Evolutionary conservation across 495 filamentous ascomycete genomes (phyloP).

Genomic region (Penicillium steckii): DNA sequence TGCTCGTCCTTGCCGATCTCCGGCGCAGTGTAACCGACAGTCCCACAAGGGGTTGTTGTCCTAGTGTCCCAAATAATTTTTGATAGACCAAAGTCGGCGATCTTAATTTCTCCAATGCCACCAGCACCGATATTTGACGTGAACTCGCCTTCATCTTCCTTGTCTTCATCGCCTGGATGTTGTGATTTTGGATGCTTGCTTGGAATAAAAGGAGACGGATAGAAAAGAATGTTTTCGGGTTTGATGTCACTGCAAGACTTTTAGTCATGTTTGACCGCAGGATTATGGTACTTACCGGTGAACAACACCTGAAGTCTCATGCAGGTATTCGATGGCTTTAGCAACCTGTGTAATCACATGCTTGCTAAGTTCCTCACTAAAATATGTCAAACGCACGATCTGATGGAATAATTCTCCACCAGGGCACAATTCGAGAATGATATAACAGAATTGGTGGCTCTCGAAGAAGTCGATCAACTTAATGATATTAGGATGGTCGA

Average conservation of each 20-base stretch:
- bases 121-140: slow-evolving; percentile 67
- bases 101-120: slow-evolving; percentile 78
- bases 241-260: slow-evolving; percentile 78
- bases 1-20: slow-evolving; percentile 92
- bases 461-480: slow-evolving; percentile 88
- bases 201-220: slow-evolving; percentile 75
- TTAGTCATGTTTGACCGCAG: background rate
- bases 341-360: slow-evolving; percentile 93
- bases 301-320: slow-evolving; percentile 88
- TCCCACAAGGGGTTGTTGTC: slow-evolving; percentile 94
- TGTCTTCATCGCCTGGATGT: slow-evolving; percentile 83
- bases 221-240: slow-evolving; percentile 92
- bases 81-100: slow-evolving; percentile 88
- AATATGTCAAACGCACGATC: slow-evolving; percentile 93
- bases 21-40: slow-evolving; percentile 87
- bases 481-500: slow-evolving; percentile 91
- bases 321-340: slow-evolving; percentile 85
- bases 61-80: slow-evolving; percentile 90
- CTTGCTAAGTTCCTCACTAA: slow-evolving; percentile 87
- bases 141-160: slow-evolving; percentile 78
- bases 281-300: slow-evolving; percentile 67
- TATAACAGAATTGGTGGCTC: slow-evolving; percentile 89
- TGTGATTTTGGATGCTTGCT: slow-evolving; percentile 74
- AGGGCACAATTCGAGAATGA: slow-evolving; percentile 87
- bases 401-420: slow-evolving; percentile 96